A percentile compares a stretch with the other conserved stretches of the same genome.
These are phyloP conservation scores for Nicotiana benthamiana DNA, from an alignment of 257 asterid genomes.

Conservation along the genomic window DNA sequence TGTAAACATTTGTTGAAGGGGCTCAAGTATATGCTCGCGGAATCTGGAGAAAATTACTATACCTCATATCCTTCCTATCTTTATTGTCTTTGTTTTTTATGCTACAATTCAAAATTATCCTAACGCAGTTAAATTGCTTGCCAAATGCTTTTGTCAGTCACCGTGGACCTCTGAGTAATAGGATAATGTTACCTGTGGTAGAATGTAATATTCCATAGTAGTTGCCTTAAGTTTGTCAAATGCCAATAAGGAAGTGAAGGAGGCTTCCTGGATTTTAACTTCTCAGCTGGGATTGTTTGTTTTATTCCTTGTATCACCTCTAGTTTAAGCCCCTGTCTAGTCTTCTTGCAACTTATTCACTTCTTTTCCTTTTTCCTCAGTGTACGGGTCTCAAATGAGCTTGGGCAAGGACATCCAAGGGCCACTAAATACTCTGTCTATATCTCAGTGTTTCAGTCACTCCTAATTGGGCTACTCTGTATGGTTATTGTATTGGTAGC, in stretches of 20 bases:
- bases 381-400: constrained; percentile 78
- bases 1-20: background rate
- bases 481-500: constrained; percentile 48
- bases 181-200: background rate
- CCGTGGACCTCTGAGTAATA: background rate
- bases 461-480: constrained; percentile 54
- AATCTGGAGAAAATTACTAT: background rate
- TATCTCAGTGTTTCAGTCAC: constrained; percentile 43
- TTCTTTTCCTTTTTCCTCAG: constrained; percentile 21
- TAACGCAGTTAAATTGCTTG: background rate
- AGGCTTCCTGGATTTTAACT: background rate
- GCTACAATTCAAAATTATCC: background rate
- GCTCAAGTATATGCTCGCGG: background rate
- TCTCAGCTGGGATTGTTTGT: background rate
- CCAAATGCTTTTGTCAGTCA: background rate
- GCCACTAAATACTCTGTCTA: constrained; percentile 60
- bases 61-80: background rate
- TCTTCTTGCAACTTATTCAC: background rate
- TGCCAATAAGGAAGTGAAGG: background rate
- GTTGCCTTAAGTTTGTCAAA: background rate
- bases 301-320: background rate
- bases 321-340: background rate
- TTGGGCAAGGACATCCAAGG: constrained; percentile 62
- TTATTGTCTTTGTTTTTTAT: background rate
- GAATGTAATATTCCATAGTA: background rate